Evolutionary conservation across 352 stramenopile species (phyloP), one percentile per base, ranked within the genome.

Genomic region (Stephanocyclus meneghinianus): DNA sequence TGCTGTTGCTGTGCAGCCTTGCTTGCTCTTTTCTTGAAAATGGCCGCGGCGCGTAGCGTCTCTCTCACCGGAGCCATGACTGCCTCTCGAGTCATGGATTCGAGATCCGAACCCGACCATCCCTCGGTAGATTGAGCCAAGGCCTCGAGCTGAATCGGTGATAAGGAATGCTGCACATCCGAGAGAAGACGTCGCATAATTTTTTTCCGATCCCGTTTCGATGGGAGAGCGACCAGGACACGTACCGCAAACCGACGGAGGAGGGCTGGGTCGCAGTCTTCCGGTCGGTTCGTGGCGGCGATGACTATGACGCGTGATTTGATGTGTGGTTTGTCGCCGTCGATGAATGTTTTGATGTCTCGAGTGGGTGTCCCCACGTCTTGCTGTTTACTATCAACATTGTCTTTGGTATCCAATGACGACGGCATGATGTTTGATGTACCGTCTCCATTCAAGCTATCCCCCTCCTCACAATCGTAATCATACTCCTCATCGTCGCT

Each of bases 211-310:
- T 93, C 86, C 48, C 61, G 76, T 45, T 42, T 56, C 2, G 75
- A 76, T 16, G 88, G 88, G 10, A 89, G 55, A 11, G 79, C 82
- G 15, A 93, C 83, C 26, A 85, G 30, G 0, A 91, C 79, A 21
- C 83, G 79, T 30, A 93, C 81, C 13, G 78, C 75, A 71, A 93
- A 93, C 15, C 88, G 72, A 56, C 97, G 95, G 15, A 98, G 91
- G 37, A 99, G 83, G 35, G 97, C 97, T 61, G 96, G 96, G 85
- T 99, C 97, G 44, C 98, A 94, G 48, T 98, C 94, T 69, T 98
- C 96, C 2, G 94, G 95, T 51, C 97, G 96, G 87, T 99, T 99
- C 1, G 97, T 99, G 0, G 96, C 96, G 53, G 95, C 97, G 53
- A 98, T 95, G 16, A 99, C 96, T 71, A 99, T 98, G 68, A 99